phyloP scores from a whole-genome alignment of 306 rosid genomes.

The Prunus dulcis region DNA sequence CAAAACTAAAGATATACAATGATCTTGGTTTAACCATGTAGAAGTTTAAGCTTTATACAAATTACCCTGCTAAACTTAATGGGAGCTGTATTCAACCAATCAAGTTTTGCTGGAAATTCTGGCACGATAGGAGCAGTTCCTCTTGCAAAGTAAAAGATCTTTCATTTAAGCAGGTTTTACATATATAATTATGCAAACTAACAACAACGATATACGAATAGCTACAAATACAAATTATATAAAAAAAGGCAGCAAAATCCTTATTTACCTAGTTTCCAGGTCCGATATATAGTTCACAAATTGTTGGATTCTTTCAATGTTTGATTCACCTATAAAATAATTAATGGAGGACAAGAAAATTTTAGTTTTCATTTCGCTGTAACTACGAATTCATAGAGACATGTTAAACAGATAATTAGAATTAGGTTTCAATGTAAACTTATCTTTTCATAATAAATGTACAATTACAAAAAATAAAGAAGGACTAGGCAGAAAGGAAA shows the following conservation, averaged over 20 bases:
- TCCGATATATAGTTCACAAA: constrained; percentile 83
- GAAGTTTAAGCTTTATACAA: constrained; percentile 23
- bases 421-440: not conserved
- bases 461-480: not conserved
- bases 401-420: constrained; percentile 7
- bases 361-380: constrained; percentile 17
- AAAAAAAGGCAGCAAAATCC: constrained; percentile 19
- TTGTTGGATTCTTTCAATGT: constrained; percentile 65
- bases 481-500: constrained; percentile 4
- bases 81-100: constrained; percentile 92
- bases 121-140: constrained; percentile 71
- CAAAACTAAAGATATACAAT: constrained; percentile 4
- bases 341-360: constrained; percentile 21
- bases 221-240: constrained; percentile 7
- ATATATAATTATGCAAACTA: constrained; percentile 4
- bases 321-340: constrained; percentile 48
- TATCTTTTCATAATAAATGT: not conserved
- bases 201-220: not conserved
- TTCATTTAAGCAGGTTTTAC: constrained; percentile 14
- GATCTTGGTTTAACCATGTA: constrained; percentile 22
- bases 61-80: constrained; percentile 78
- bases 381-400: constrained; percentile 6
- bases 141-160: constrained; percentile 45
- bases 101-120: constrained; percentile 89
- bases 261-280: constrained; percentile 64